These are phyloP conservation scores for Russula griseocarnosa DNA, from an alignment of 768 basidiomycete species.

Conservation along the genomic window DNA sequence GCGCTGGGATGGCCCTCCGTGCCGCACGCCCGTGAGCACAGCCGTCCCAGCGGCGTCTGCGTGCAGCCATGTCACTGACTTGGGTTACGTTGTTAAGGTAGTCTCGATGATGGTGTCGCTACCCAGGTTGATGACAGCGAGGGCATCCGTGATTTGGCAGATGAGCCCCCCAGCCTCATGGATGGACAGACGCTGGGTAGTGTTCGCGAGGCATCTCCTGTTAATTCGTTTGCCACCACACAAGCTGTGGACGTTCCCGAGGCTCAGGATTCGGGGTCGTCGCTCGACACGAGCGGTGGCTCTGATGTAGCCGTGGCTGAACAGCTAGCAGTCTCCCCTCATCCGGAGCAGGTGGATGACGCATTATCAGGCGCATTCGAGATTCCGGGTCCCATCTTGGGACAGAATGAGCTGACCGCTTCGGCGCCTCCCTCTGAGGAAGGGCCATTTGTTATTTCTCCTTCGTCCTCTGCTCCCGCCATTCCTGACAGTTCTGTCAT, in stretches of 20 bases:
- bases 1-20: slow-evolving; percentile 32
- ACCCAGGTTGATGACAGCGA: slow-evolving; percentile 29
- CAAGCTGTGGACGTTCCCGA: slow-evolving; percentile 21
- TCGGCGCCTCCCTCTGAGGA: slow-evolving; percentile 23
- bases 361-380: slow-evolving; percentile 18
- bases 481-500: slow-evolving; percentile 25
- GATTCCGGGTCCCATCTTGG: slow-evolving; percentile 11
- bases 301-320: slow-evolving; percentile 14
- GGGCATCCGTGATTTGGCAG: slow-evolving; percentile 27
- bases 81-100: slow-evolving; percentile 48
- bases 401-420: slow-evolving; percentile 15
- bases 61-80: slow-evolving; percentile 58
- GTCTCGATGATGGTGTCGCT: slow-evolving; percentile 41
- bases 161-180: slow-evolving; percentile 22
- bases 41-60: slow-evolving; percentile 26
- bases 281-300: slow-evolving; percentile 16
- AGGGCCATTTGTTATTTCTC: slow-evolving; percentile 22
- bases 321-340: slow-evolving; percentile 13
- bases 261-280: slow-evolving; percentile 12
- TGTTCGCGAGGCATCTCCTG: slow-evolving; percentile 24
- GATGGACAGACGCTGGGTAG: slow-evolving; percentile 29
- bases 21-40: slow-evolving; percentile 26
- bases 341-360: slow-evolving; percentile 23
- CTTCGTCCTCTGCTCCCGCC: slow-evolving; percentile 26
- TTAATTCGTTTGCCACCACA: slow-evolving; percentile 20